These are phyloP conservation scores for Neocatenulostroma microsporum DNA, from an alignment of 2,329 filamentous ascomycete species.

Conservation along the genomic window DNA sequence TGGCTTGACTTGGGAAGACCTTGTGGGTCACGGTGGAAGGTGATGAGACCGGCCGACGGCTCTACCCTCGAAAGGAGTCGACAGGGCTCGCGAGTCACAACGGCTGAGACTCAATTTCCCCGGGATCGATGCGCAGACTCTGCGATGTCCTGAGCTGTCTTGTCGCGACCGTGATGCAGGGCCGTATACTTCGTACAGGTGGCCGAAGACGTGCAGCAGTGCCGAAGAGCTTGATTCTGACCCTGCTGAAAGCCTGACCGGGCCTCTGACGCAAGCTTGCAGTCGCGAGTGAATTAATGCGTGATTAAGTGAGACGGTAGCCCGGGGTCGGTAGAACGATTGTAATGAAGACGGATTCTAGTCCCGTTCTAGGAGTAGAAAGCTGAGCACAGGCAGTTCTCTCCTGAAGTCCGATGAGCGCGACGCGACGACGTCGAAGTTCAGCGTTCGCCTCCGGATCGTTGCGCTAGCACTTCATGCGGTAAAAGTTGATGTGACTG, in stretches of 20 bases:
- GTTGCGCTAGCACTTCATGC: slow-evolving; percentile 3
- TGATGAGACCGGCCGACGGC: slow-evolving; percentile 25
- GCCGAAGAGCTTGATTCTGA: slow-evolving; percentile 6
- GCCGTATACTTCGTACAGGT: background rate
- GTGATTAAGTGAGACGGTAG: slow-evolving; percentile 19
- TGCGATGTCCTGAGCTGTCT: background rate
- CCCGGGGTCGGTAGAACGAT: slow-evolving; percentile 6
- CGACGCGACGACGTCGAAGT: slow-evolving; percentile 6
- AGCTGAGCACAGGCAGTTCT: slow-evolving; percentile 9
- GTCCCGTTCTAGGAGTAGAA: slow-evolving; percentile 12
- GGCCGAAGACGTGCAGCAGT: background rate
- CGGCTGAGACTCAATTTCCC: slow-evolving; percentile 12
- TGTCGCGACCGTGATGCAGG: background rate
- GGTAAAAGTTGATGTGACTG: no score
- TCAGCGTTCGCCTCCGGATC: background rate
- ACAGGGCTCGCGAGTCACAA: slow-evolving; percentile 12
- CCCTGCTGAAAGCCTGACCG: no score
- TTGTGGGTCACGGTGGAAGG: slow-evolving; percentile 20
- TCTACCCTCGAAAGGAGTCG: slow-evolving; percentile 8
- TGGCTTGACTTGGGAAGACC: slow-evolving; percentile 23
- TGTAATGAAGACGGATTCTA: slow-evolving; percentile 10
- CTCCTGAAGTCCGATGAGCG: background rate
- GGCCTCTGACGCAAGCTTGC: no score
- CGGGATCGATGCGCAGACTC: slow-evolving; percentile 8
- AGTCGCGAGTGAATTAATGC: slow-evolving; percentile 16